Evolutionary conservation across 345 rosid genomes (phyloP).

Genomic region (Corchorus olitorius): DNA sequence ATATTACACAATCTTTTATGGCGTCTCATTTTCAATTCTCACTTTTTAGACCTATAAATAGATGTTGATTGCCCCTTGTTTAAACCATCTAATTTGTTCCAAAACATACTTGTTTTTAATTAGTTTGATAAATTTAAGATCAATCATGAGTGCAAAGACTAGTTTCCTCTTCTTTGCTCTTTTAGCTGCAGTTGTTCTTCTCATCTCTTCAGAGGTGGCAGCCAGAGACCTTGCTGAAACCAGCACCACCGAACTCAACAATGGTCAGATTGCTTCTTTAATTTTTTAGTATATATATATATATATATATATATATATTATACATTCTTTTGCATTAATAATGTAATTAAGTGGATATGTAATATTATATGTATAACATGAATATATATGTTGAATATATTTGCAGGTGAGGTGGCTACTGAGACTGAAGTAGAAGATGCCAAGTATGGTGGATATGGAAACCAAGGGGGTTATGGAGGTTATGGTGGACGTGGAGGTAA

Average conservation of each 20-base stretch:
- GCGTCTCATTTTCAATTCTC: not conserved
- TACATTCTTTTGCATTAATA: not conserved
- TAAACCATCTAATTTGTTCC: not conserved
- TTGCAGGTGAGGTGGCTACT: constrained; percentile 12
- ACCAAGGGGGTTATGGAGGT: not conserved
- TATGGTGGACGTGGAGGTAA: not conserved
- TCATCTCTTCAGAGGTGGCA: constrained; percentile 27
- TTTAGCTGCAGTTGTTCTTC: constrained; percentile 20
- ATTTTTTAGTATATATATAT: not conserved
- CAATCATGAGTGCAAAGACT: constrained; percentile 26
- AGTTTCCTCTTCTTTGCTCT: constrained; percentile 20
- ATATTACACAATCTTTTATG: no score
- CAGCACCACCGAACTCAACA: not conserved
- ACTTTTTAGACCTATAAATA: constrained; percentile 12
- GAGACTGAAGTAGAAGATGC: constrained; percentile 16
- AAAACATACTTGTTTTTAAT: not conserved
- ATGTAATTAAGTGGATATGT: not conserved
- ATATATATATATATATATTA: not conserved
- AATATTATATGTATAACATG: not conserved
- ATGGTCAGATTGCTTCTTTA: constrained; percentile 8
- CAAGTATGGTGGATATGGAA: not conserved
- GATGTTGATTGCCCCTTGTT: not conserved
- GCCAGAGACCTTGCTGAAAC: constrained; percentile 34
- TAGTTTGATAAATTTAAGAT: no score
- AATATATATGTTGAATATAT: not conserved